Evolutionary conservation across 164 flowering plant genomes (phyloP).

Genomic region (Euptelea pleiosperma): DNA sequence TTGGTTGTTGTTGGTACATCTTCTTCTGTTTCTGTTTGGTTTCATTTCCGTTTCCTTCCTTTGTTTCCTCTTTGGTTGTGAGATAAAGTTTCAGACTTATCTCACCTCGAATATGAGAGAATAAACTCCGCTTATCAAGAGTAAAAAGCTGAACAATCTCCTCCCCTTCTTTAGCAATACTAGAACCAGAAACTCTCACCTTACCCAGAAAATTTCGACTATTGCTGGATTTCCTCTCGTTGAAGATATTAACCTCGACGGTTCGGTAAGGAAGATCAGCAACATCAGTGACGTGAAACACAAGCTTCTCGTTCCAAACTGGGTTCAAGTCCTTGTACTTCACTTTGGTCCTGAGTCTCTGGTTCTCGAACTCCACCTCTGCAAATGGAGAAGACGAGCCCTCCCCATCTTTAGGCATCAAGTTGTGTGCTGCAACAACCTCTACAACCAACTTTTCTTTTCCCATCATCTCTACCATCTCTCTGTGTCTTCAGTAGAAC

Average conservation of each 20-base stretch:
- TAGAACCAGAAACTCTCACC: constrained; percentile 58
- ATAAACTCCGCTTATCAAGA: constrained; percentile 56
- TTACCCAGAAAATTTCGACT: constrained; percentile 52
- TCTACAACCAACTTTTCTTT: constrained; percentile 74
- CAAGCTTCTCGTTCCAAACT: constrained; percentile 76
- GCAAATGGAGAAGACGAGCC: constrained; percentile 72
- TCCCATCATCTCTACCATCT: constrained; percentile 3
- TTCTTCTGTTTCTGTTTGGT: constrained; percentile 6
- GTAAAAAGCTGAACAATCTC: constrained; percentile 62
- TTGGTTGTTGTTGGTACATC: neutral
- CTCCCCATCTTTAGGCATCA: constrained; percentile 69
- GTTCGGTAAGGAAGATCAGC: constrained; percentile 46
- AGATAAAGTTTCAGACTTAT: constrained; percentile 62
- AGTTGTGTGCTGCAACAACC: constrained; percentile 68
- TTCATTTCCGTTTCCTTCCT: constrained; percentile 15
- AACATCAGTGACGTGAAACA: constrained; percentile 54
- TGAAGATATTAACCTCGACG: constrained; percentile 58
- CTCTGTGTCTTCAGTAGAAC: neutral
- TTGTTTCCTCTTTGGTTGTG: constrained; percentile 30
- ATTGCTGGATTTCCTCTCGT: constrained; percentile 31
- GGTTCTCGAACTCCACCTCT: constrained; percentile 76
- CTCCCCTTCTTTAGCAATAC: constrained; percentile 55
- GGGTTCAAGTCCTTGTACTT: constrained; percentile 78
- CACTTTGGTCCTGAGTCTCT: constrained; percentile 53
- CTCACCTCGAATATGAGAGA: constrained; percentile 69